These are phyloP conservation scores for Aspergillus neoniger DNA, from an alignment of 2,329 filamentous ascomycete species.

Conservation along the genomic window DNA sequence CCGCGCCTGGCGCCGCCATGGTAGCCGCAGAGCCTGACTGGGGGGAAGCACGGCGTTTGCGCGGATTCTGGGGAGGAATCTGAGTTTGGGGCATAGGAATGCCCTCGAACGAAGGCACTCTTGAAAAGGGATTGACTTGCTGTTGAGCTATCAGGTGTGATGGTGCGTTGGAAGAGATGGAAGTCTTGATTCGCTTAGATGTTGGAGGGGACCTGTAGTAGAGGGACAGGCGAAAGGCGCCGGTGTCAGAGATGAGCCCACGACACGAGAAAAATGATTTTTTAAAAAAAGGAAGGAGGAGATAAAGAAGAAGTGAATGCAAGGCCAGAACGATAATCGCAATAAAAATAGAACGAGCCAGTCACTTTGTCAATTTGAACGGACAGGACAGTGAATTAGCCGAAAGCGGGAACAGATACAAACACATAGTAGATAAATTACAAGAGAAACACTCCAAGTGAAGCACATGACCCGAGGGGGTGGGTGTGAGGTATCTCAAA, in stretches of 20 bases:
- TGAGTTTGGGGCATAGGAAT: constrained; percentile 44
- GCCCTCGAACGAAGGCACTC: constrained; percentile 40
- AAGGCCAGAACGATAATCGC: not conserved
- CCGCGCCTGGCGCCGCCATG: constrained; percentile 37
- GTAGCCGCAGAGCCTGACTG: constrained; percentile 38
- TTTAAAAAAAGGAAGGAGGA: constrained; percentile 11
- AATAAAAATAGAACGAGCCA: constrained; percentile 1
- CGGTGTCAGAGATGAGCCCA: constrained; percentile 11
- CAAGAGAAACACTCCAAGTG: not conserved
- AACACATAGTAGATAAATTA: not conserved
- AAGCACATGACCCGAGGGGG: constrained; percentile 1
- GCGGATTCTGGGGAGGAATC: constrained; percentile 40
- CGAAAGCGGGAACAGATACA: not conserved
- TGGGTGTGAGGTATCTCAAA: not conserved
- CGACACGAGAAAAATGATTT: not conserved
- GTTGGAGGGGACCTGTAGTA: constrained; percentile 42
- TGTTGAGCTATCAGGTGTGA: constrained; percentile 43
- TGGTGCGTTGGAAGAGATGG: constrained; percentile 36
- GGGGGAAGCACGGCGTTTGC: constrained; percentile 48
- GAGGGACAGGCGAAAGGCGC: constrained; percentile 9
- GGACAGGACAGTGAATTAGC: not conserved
- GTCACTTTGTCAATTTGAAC: constrained; percentile 4
- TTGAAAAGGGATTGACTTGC: constrained; percentile 39
- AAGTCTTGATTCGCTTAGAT: constrained; percentile 46
- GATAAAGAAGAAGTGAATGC: constrained; percentile 1